Evolutionary conservation across 805 yeast genomes (phyloP), one percentile per base, ranked within the genome.

Genomic region (Wickerhamiella allomyrinae): DNA sequence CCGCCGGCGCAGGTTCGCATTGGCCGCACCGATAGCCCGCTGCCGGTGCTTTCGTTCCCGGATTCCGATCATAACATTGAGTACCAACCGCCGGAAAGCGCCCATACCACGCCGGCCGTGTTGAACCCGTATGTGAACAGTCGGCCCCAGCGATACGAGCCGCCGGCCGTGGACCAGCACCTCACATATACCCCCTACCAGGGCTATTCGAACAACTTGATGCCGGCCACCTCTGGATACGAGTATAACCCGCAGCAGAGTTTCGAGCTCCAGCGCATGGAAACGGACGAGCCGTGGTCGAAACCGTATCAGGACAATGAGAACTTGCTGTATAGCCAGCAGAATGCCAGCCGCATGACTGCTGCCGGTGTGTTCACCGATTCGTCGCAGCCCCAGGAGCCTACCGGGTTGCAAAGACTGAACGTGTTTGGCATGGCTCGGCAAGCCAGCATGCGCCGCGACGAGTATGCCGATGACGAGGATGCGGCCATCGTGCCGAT

Each of bases 401-500:
- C 15, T 7, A 14, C 13, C 13, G 31, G 31, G 3, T 27, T 27
- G 5, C 13, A 7, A 13, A 7, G 31, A 11, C 31, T 27, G 17
- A 27, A 27, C 14, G 31, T 27, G 7, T 27, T 27, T n/a, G 31
- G 39, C 4, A 29, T 22, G 27, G 29, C 29, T 36, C 29, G 29
- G 29, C 20, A 15, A 15, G 29, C 20, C 25, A 21, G 29, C 15
- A 15, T 36, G 15, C 29, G 20, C n/a, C 29, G 43, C 22, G 20
- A 17, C 23, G 56, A 50, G 39, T 56, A 48, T 34, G 55, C 49
- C 9, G 51, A 54, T 20, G 58, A 53, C 24, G 60, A 57, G 29
- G 56, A 46, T 10, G 34, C 27, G 14, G 54, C 46, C 20, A 60
- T 57, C 44, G 51, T 50, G 38, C 64, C 61, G 14, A 54, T 62